Evolutionary conservation across 2,329 filamentous ascomycete genomes (phyloP).

Genomic region (Aurifilum marmelostoma): DNA sequence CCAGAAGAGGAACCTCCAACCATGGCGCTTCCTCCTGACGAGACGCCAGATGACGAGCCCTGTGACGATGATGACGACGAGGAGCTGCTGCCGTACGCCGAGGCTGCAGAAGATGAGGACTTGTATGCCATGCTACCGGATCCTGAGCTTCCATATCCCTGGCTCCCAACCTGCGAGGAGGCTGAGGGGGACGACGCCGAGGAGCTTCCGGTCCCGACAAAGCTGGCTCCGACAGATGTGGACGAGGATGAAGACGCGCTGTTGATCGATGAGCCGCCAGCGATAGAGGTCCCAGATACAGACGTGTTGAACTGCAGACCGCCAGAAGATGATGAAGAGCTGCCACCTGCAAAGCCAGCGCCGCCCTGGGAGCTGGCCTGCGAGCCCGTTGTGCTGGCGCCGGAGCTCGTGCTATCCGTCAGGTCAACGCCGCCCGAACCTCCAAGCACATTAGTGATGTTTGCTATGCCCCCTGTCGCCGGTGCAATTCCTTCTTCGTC

Average conservation of each 20-base stretch:
- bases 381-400: background rate
- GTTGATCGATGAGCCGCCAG: slow-evolving; percentile 8
- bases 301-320: background rate
- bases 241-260: background rate
- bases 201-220: background rate
- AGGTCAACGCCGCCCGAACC: background rate
- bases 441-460: background rate
- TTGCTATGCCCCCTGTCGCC: background rate
- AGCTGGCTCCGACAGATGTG: background rate
- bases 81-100: background rate
- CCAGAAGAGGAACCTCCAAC: background rate
- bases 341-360: background rate
- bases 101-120: background rate
- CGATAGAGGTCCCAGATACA: background rate
- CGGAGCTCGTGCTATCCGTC: background rate
- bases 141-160: slow-evolving; percentile 1
- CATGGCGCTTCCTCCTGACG: background rate
- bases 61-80: background rate
- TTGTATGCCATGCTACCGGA: background rate
- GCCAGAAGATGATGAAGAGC: background rate
- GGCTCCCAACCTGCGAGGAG: background rate
- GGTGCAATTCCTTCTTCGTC: background rate
- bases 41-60: background rate
- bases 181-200: background rate
- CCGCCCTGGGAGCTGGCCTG: background rate